Conservation (phyloP, 2,329 filamentous ascomycete species). For the Botrytis hyacinthi region DNA sequence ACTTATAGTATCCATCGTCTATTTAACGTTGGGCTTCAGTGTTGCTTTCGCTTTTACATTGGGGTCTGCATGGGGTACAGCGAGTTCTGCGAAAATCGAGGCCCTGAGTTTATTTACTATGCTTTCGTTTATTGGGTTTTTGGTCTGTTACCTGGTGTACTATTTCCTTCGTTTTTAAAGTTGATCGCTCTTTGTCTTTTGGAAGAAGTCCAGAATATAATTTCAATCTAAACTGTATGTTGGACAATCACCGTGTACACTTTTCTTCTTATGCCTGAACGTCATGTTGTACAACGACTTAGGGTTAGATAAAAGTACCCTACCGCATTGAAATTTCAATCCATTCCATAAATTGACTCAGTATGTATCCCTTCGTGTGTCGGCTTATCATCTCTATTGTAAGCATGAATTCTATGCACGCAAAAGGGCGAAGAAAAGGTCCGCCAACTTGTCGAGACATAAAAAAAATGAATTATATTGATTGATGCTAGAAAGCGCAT, state of each 20-base stretch:
- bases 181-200: not conserved
- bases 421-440: too few relatives aligned
- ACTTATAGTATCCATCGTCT: not conserved
- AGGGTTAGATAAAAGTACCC: not conserved
- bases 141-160: not conserved
- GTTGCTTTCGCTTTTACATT: not conserved
- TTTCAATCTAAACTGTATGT: not conserved
- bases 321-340: not conserved
- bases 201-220: not conserved
- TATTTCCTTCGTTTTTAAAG: not conserved
- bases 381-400: not conserved
- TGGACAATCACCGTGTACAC: not conserved
- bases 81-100: not conserved
- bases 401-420: not conserved
- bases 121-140: not conserved
- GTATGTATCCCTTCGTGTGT: not conserved
- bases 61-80: not conserved
- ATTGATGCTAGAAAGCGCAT: not conserved
- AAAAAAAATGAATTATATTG: not conserved
- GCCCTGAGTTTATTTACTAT: not conserved
- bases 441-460: not conserved
- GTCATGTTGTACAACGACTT: not conserved
- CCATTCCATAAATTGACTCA: not conserved
- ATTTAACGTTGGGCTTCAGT: not conserved
- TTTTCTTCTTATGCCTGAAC: not conserved